Evolutionary conservation across 225 moss, liverwort and hornwort genomes (phyloP), one percentile per base, ranked within the genome.

Genomic region (Pleurozium schreberi): DNA sequence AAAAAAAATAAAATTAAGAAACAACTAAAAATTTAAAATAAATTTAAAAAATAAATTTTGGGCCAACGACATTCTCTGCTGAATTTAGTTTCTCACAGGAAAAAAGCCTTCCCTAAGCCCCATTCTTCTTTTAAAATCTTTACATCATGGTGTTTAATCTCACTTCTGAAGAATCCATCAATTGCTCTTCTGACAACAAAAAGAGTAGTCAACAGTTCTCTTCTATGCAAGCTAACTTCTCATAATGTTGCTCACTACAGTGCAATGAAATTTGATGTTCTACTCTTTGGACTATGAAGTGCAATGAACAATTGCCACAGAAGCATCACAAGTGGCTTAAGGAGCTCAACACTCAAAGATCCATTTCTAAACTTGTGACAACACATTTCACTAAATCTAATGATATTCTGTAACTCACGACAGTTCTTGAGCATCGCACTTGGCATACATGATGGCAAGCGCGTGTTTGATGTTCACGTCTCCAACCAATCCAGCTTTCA

Each of bases 371-470:
- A 36, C 23, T 53, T 0, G 1, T 8, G 23, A 36, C 23, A 49
- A 45, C 13, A 33, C 21, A 75, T 50, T 19, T 34, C 20, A 19
- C 12, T 20, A 33, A 36, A 76, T 52, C 12, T 50, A 34, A 34
- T 75, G 23, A 77, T 36, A 9, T 52, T 76, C 22, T 22, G 14
- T 52, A 52, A 31, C 22, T 76, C 4, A 0, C 23, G 22, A 36
- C 22, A 82, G 69, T 75, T 84, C 77, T 80, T 70, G 87, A 60
- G 71, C 86, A 88, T 86, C 75, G 74, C 88, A 91, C 88, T 86
- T 92, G 42, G 91, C 76, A 90, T 94, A 91, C 90, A 89, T 90
- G 63, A 89, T 80, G 66, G 90, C 81, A 79, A 94, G 91, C 83
- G 90, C 92, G 42, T 81, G 66, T 85, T 89, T 86, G 58, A 94